Conservation (phyloP, 1,284 basidiomycete species). For the Cryptococcus sp. region DNA sequence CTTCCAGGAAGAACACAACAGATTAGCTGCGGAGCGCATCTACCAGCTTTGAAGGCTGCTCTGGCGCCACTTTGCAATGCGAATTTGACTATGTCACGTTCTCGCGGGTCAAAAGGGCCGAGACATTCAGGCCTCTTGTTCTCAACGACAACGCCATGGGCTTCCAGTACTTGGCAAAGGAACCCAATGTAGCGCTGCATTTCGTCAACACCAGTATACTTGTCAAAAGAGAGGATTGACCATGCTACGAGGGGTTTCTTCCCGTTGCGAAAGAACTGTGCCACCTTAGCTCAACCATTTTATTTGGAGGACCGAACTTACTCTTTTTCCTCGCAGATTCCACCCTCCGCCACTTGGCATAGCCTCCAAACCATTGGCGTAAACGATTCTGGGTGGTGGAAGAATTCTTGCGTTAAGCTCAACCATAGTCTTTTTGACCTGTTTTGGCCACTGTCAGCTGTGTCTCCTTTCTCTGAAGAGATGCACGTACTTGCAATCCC, state of each 20-base stretch:
- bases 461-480: neutral
- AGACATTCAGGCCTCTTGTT: slow-evolving; percentile 35
- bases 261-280: slow-evolving; percentile 40
- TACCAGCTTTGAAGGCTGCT: slow-evolving; percentile 35
- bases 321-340: slow-evolving; percentile 36
- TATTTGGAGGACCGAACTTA: slow-evolving; percentile 8
- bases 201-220: slow-evolving; percentile 25
- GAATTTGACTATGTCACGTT: slow-evolving; percentile 8
- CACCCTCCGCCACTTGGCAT: slow-evolving; percentile 27
- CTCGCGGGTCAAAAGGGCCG: slow-evolving; percentile 34
- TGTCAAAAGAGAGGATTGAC: slow-evolving; percentile 48
- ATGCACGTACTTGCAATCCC: slow-evolving; percentile 43
- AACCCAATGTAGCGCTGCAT: slow-evolving; percentile 38
- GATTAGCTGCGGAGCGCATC: slow-evolving; percentile 48
- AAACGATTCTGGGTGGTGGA: slow-evolving; percentile 40
- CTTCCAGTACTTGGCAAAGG: slow-evolving; percentile 21
- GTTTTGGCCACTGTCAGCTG: neutral
- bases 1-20: slow-evolving; percentile 46
- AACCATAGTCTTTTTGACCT: slow-evolving; percentile 47
- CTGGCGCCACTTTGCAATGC: slow-evolving; percentile 34
- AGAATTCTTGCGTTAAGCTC: slow-evolving; percentile 49
- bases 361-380: slow-evolving; percentile 24
- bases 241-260: slow-evolving; percentile 44
- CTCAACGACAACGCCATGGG: slow-evolving; percentile 35
- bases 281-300: neutral